These are phyloP conservation scores for Apiotrichum mycotoxinovorans DNA, from an alignment of 1,284 basidiomycete species.

Conservation along the genomic window DNA sequence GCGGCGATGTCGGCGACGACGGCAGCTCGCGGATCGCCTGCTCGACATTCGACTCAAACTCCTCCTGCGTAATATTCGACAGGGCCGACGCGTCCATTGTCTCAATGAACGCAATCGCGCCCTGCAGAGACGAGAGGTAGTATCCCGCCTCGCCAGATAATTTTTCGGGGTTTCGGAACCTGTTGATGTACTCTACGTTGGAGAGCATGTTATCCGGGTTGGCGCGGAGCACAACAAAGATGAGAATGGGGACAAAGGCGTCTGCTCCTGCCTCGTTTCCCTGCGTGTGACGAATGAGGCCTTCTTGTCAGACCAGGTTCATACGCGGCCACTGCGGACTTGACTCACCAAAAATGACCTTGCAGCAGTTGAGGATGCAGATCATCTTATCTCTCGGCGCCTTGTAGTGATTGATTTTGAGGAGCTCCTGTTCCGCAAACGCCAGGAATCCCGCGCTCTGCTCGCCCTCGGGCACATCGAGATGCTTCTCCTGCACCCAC, in stretches of 20 bases:
- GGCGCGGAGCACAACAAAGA: conserved; percentile 88
- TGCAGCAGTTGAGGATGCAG: conserved; percentile 96
- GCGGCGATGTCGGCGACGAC: conserved; percentile 36
- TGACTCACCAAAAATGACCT: conserved; percentile 90
- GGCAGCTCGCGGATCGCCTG: conserved; percentile 69
- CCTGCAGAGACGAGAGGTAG: conserved; percentile 77
- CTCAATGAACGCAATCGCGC: conserved; percentile 91
- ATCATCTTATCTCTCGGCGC: conserved; percentile 97
- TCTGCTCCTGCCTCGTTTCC: conserved; percentile 67
- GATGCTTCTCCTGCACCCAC: conserved; percentile 84
- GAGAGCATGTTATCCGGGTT: conserved; percentile 91
- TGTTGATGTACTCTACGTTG: conserved; percentile 96
- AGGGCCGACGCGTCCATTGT: conserved; percentile 93
- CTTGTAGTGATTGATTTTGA: conserved; percentile 98
- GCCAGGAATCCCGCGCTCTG: conserved; percentile 73
- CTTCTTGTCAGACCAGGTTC: conserved; percentile 53
- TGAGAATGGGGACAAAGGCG: conserved; percentile 89
- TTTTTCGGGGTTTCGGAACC: conserved; percentile 85
- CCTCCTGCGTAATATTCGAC: conserved; percentile 85
- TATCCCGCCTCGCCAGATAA: conserved; percentile 94
- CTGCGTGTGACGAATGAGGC: conserved; percentile 77
- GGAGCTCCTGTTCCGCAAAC: conserved; percentile 89
- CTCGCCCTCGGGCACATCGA: conserved; percentile 64
- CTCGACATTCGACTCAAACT: conserved; percentile 80
- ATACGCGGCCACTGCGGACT: neutral